Conservation (phyloP, 345 rosid species). For the Populus tremula region DNA sequence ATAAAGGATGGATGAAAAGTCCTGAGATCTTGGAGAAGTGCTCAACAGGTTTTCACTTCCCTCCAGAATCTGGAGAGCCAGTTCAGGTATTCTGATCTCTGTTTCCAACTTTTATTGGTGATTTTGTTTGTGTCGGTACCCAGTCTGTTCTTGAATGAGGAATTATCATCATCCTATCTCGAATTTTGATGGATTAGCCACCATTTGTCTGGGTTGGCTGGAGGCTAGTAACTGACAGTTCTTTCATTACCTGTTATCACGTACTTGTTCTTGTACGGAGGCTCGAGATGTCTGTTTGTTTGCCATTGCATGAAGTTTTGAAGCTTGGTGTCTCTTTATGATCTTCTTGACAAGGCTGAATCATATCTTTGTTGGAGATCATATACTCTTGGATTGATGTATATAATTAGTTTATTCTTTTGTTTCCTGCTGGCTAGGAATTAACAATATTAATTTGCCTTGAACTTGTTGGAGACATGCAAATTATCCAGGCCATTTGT, state of each 20-base stretch:
- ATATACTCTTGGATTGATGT: background rate
- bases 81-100: conserved; percentile 42
- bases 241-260: background rate
- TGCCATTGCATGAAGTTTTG: background rate
- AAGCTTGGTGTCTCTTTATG: background rate
- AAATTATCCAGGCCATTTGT: background rate
- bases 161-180: background rate
- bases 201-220: background rate
- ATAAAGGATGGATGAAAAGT: conserved; percentile 80
- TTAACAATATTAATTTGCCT: background rate
- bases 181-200: background rate
- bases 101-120: background rate
- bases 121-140: no score
- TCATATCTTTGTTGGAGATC: background rate
- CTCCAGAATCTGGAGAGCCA: conserved; percentile 35
- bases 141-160: background rate
- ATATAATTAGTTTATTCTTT: background rate
- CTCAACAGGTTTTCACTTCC: conserved; percentile 76
- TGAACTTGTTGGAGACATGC: no score
- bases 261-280: background rate
- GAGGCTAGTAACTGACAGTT: background rate
- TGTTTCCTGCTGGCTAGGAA: background rate
- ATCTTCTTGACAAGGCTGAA: background rate
- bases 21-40: conserved; percentile 77
- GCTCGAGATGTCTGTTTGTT: background rate